Percentiles rank a stretch among this genome's conserved stretches.
Conservation (phyloP, 495 filamentous ascomycete species). For the Acidiella bohemica region DNA sequence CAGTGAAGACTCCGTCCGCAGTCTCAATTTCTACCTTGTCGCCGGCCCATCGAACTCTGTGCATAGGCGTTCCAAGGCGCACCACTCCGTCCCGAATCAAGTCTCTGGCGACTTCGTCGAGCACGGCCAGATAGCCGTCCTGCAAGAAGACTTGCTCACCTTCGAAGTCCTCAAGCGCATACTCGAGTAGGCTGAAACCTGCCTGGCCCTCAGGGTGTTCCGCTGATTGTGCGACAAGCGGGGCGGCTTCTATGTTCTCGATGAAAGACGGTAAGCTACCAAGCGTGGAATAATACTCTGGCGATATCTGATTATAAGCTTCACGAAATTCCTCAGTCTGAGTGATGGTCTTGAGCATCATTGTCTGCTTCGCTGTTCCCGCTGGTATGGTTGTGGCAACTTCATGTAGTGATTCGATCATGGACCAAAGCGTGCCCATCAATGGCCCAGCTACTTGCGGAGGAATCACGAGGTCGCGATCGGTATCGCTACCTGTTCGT, state of each 20-base stretch:
- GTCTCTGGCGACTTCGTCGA: constrained; percentile 10
- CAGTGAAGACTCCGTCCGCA: background rate
- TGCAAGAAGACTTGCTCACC: constrained; percentile 15
- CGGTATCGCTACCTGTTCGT: background rate
- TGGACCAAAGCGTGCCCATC: constrained; percentile 4
- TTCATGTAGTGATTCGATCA: constrained; percentile 8
- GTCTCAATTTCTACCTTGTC: constrained; percentile 1
- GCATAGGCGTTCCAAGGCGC: constrained; percentile 1
- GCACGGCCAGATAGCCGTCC: constrained; percentile 13
- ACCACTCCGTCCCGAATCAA: background rate
- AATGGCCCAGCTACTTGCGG: background rate
- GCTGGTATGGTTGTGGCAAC: background rate
- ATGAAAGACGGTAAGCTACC: constrained; percentile 10
- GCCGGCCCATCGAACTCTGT: constrained; percentile 4
- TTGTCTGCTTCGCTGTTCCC: constrained; percentile 7
- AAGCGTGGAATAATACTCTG: constrained; percentile 5
- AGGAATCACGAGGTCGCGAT: constrained; percentile 9
- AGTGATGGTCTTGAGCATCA: constrained; percentile 11
- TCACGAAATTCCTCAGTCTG: background rate
- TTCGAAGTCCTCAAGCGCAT: constrained; percentile 16
- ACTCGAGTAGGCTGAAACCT: constrained; percentile 14
- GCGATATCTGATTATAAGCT: constrained; percentile 3
- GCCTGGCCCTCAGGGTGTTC: constrained; percentile 1
- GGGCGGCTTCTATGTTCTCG: constrained; percentile 15
- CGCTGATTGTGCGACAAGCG: constrained; percentile 13